phyloP scores from a whole-genome alignment of 768 basidiomycete genomes.

The Boletus rubroflammeus region DNA sequence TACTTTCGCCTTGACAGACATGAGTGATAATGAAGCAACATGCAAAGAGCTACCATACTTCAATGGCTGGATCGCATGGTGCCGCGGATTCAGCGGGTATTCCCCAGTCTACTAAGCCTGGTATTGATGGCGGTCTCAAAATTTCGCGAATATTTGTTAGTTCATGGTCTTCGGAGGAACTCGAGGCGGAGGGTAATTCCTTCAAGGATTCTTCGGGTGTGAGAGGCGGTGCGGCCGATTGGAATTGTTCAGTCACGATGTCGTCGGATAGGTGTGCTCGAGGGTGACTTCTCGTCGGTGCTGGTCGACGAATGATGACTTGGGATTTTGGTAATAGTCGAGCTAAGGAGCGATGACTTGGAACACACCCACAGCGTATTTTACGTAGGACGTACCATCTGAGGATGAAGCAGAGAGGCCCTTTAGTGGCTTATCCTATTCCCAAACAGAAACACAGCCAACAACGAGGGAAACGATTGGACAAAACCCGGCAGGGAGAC shows the following conservation, averaged over 20 bases:
- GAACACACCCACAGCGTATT: background rate
- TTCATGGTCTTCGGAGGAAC: slow-evolving; percentile 41
- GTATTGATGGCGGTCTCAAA: slow-evolving; percentile 60
- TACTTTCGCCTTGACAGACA: slow-evolving; percentile 63
- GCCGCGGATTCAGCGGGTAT: slow-evolving; percentile 58
- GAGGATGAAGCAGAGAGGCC: slow-evolving; percentile 18
- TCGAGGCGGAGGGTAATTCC: slow-evolving; percentile 8
- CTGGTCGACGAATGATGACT: slow-evolving; percentile 54
- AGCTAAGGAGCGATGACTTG: slow-evolving; percentile 24
- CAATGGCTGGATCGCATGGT: slow-evolving; percentile 59
- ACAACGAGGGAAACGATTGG: slow-evolving; percentile 61
- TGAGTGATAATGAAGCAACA: background rate
- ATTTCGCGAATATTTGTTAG: slow-evolving; percentile 50
- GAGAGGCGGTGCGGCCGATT: background rate
- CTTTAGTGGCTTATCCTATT: slow-evolving; percentile 61
- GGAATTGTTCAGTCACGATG: slow-evolving; percentile 22
- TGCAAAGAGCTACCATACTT: slow-evolving; percentile 38
- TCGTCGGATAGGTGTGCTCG: slow-evolving; percentile 51
- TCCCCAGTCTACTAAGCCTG: slow-evolving; percentile 70
- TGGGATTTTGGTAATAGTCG: slow-evolving; percentile 49
- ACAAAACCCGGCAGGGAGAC: slow-evolving; percentile 38
- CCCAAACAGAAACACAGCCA: slow-evolving; percentile 56
- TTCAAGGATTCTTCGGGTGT: slow-evolving; percentile 19
- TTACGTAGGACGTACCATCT: slow-evolving; percentile 26
- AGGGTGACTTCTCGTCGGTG: slow-evolving; percentile 45